Evolutionary conservation across 257 asterid species (phyloP).

Genomic region (Lantana camara): DNA sequence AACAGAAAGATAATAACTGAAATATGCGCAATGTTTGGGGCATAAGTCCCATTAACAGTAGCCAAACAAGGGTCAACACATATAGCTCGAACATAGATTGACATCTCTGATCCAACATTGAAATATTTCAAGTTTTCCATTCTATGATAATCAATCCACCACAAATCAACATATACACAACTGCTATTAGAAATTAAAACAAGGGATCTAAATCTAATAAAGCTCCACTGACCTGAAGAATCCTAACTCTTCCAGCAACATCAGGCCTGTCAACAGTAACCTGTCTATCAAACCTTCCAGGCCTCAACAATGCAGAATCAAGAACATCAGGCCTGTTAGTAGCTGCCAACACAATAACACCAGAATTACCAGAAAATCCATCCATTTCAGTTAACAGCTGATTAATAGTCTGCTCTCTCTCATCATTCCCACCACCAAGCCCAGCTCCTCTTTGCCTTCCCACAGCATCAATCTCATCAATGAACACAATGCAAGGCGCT

Average conservation of each 20-base stretch:
- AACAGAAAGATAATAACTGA: background rate
- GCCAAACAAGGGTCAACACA: too few species aligned
- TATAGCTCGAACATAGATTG: too few species aligned
- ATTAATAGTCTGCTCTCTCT: conserved; percentile 95
- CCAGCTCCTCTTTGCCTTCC: conserved; percentile 99
- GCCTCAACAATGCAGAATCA: conserved; percentile 92
- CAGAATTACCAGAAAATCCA: conserved; percentile 91
- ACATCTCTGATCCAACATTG: too few species aligned
- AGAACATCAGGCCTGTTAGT: conserved; percentile 98
- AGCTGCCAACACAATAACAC: conserved; percentile 94
- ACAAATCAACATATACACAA: background rate
- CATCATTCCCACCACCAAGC: conserved; percentile 96
- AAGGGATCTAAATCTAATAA: background rate
- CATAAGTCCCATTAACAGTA: too few species aligned
- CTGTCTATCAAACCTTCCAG: conserved; percentile 96
- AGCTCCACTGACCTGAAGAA: conserved; percentile 73
- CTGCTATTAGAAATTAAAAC: background rate
- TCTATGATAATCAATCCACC: background rate
- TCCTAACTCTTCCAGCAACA: conserved; percentile 95
- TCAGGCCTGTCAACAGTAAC: conserved; percentile 97
- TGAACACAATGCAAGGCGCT: conserved; percentile 98
- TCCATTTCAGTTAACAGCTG: conserved; percentile 99
- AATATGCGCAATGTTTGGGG: background rate
- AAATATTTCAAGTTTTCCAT: too few species aligned
- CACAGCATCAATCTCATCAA: conserved; percentile 97